Evolutionary conservation across 2,329 filamentous ascomycete genomes (phyloP).

Genomic region (Celoporthe dispersa): DNA sequence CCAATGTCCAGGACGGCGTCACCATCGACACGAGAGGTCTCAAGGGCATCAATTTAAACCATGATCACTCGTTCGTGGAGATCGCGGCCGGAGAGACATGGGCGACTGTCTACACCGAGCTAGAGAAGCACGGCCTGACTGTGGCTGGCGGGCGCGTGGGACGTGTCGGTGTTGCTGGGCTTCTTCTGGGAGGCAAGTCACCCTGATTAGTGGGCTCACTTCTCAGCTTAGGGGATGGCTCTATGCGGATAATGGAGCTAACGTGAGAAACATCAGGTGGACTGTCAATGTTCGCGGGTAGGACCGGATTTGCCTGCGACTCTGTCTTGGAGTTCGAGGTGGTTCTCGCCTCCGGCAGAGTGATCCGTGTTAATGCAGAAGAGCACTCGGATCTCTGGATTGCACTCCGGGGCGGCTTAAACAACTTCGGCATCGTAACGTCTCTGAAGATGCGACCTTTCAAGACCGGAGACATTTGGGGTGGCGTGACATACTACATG

Average conservation of each 20-base stretch:
- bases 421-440: not conserved
- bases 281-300: slow-evolving; percentile 13
- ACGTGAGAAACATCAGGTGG: not conserved
- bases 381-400: not conserved
- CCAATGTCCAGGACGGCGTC: slow-evolving; percentile 32
- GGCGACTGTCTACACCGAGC: slow-evolving; percentile 28
- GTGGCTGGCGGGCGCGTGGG: slow-evolving; percentile 28
- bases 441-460: slow-evolving; percentile 31
- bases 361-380: slow-evolving; percentile 27
- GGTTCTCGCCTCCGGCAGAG: slow-evolving; percentile 19
- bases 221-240: not conserved
- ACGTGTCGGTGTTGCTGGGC: slow-evolving; percentile 29
- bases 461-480: slow-evolving; percentile 30
- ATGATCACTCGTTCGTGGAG: slow-evolving; percentile 25
- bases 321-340: slow-evolving; percentile 30
- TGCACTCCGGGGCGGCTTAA: not conserved
- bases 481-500: slow-evolving; percentile 29
- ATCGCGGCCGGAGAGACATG: slow-evolving; percentile 31
- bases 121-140: slow-evolving; percentile 30
- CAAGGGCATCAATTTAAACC: slow-evolving; percentile 27
- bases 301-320: slow-evolving; percentile 33
- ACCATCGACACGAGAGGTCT: slow-evolving; percentile 32
- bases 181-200: slow-evolving; percentile 25
- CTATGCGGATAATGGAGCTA: not conserved
- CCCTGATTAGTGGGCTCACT: not conserved